Evolutionary conservation across 2,329 filamentous ascomycete species (phyloP), one percentile per base, ranked within the genome.

Genomic region (Scedosporium aurantiacum): DNA sequence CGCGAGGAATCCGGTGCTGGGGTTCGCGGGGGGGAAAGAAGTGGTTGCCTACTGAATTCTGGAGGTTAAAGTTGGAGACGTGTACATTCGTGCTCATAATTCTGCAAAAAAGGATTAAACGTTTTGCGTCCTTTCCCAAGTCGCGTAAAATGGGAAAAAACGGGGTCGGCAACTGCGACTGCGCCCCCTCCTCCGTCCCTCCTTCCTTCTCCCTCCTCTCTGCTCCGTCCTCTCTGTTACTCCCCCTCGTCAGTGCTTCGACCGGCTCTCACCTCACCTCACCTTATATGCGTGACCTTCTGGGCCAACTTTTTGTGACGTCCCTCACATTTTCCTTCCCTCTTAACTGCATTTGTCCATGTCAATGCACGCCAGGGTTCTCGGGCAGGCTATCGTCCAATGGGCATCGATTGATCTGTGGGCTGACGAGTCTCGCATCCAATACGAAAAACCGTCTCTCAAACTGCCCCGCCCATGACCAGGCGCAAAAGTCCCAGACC

Each of bases 351-450:
- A 32, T 57, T 57, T 57, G 54, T 57, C 54, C n/a, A n/a, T 57
- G 50, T 14, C 23, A 55, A 55, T 55, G 50, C 50, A 28, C 21
- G 23, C 25, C 50, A 18, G 27, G 54, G 54, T 57, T 57, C 25
- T 7, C 4, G 54, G 27, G 54, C 27, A n/a, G 54, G 25, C 8
- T 18, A 18, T n/a, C 40, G 41, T 32, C 57, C 57, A 59, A 59
- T 59, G 57, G 45, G 57, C 32, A 10, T 37, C 3, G 32, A 12
- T 37, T 37, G 14, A 28, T 23, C 16, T 12, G 40, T 45, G 8
- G 40, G 58, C 58, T 60, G 58, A 54, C 58, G 58, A 60, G 45
- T 28, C 58, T 28, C 40, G 57, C 55, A 57, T 57, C 27, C 37
- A 25, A 27, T 28, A 25, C 57, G 16, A 28, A 25, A 6, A 23